Evolutionary conservation across 2,329 filamentous ascomycete genomes (phyloP).

Genomic region (Clarireedia hainanense): DNA sequence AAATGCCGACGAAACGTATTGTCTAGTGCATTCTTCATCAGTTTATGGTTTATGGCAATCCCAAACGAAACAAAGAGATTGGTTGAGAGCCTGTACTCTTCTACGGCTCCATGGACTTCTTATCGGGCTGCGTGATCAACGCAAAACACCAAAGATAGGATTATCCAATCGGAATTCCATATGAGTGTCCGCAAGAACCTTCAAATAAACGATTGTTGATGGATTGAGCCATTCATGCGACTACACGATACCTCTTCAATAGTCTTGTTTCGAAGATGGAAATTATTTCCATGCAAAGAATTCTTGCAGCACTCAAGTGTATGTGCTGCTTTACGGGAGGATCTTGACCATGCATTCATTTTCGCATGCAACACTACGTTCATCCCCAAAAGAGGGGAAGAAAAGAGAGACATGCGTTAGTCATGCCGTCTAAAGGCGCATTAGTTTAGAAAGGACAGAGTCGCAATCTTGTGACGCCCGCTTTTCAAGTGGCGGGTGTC

Average conservation of each 20-base stretch:
- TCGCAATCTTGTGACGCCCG: no score
- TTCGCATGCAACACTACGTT: no score
- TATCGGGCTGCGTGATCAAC: not conserved
- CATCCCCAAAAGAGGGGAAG: no score
- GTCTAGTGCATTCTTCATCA: not conserved
- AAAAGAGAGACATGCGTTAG: no score
- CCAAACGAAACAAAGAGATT: not conserved
- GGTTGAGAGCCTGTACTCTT: not conserved
- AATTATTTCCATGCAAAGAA: not conserved
- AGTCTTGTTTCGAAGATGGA: not conserved
- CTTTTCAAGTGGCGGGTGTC: no score
- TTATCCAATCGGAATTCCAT: not conserved
- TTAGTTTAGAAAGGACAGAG: no score
- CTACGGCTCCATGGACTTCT: not conserved
- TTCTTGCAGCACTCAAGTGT: no score
- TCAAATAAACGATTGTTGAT: not conserved
- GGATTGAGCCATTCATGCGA: not conserved
- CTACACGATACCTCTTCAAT: not conserved
- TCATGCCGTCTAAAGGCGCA: no score
- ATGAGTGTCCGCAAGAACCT: not conserved
- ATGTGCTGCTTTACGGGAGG: no score
- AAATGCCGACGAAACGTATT: not conserved
- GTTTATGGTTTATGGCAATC: not conserved
- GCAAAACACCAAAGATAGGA: not conserved
- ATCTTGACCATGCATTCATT: no score